Evolutionary conservation across 108 stramenopile genomes (phyloP).

Genomic region (Epithemia pelagica): DNA sequence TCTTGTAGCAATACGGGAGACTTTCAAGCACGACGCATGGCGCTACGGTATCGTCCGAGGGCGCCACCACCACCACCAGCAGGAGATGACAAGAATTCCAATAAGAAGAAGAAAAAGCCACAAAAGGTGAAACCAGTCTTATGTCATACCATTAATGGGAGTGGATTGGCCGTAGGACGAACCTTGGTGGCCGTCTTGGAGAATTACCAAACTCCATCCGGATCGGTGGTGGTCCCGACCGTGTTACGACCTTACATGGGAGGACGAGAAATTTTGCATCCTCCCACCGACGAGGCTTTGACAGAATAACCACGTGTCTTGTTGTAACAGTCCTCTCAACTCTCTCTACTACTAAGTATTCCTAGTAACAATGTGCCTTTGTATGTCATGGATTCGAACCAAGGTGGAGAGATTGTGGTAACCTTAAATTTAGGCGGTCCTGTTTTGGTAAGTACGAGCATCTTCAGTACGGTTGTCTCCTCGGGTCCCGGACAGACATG

Average conservation of each 20-base stretch:
- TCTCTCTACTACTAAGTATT: too few relatives aligned
- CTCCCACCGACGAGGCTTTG: slow-evolving; percentile 3
- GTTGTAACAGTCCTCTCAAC: too few relatives aligned
- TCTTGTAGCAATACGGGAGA: slow-evolving; percentile 94
- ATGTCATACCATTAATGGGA: slow-evolving; percentile 97
- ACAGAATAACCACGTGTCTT: too few relatives aligned
- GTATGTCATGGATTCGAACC: too few relatives aligned
- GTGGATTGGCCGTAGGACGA: slow-evolving; percentile 94
- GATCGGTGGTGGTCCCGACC: slow-evolving; percentile 80
- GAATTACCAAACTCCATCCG: slow-evolving; percentile 93
- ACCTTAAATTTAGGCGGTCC: too few relatives aligned
- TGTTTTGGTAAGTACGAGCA: too few relatives aligned
- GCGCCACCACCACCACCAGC: slow-evolving; percentile 18
- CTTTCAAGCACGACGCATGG: slow-evolving; percentile 96
- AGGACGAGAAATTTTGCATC: slow-evolving; percentile 63
- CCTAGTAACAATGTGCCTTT: too few relatives aligned
- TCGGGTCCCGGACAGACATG: too few relatives aligned
- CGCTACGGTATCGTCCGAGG: slow-evolving; percentile 81
- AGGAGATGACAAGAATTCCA: slow-evolving; percentile 13
- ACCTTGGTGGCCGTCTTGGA: slow-evolving; percentile 95
- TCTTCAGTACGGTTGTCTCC: too few relatives aligned
- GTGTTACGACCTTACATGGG: slow-evolving; percentile 93
- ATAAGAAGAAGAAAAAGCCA: slow-evolving; percentile 58
- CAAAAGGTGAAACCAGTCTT: slow-evolving; percentile 77
- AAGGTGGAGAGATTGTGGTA: too few relatives aligned